phyloP scores from a whole-genome alignment of 2,329 filamentous ascomycete species.

The Aspergillus caelatus region DNA sequence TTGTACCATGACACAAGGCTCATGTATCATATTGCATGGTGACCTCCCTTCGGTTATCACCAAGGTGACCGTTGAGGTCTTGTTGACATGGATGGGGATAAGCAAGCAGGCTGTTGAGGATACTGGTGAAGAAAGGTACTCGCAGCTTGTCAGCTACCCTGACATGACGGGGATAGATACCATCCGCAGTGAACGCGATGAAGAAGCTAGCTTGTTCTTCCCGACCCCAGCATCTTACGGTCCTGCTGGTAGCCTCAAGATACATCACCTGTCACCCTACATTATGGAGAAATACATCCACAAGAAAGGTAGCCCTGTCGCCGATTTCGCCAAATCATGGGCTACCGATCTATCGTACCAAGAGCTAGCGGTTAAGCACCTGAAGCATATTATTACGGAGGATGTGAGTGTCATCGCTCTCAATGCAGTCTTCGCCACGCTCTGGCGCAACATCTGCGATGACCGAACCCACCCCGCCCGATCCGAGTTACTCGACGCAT shows the following conservation, averaged over 20 bases:
- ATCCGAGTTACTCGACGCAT: slow-evolving; percentile 46
- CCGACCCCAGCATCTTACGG: background rate
- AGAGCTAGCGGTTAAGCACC: slow-evolving; percentile 41
- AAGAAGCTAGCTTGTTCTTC: background rate
- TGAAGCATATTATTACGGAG: slow-evolving; percentile 47
- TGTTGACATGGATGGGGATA: slow-evolving; percentile 51
- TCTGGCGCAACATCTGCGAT: slow-evolving; percentile 55
- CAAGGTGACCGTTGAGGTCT: slow-evolving; percentile 44
- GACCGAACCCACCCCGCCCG: slow-evolving; percentile 48
- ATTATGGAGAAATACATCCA: background rate
- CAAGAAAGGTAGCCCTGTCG: background rate
- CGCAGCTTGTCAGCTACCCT: background rate
- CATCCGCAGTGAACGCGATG: background rate
- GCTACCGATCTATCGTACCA: slow-evolving; percentile 42
- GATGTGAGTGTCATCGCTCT: slow-evolving; percentile 51
- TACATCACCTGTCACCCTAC: background rate
- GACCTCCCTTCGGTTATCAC: slow-evolving; percentile 39
- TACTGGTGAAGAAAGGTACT: background rate
- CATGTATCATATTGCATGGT: slow-evolving; percentile 38
- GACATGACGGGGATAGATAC: background rate
- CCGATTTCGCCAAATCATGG: slow-evolving; percentile 40
- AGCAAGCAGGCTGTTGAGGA: background rate
- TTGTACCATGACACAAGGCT: slow-evolving; percentile 46
- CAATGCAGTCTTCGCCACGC: slow-evolving; percentile 55
- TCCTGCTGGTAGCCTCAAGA: background rate